Percentiles rank a stretch among this genome's conserved stretches.
Conservation (phyloP, 164 flowering plant species). For the Cinnamomum chago region DNA sequence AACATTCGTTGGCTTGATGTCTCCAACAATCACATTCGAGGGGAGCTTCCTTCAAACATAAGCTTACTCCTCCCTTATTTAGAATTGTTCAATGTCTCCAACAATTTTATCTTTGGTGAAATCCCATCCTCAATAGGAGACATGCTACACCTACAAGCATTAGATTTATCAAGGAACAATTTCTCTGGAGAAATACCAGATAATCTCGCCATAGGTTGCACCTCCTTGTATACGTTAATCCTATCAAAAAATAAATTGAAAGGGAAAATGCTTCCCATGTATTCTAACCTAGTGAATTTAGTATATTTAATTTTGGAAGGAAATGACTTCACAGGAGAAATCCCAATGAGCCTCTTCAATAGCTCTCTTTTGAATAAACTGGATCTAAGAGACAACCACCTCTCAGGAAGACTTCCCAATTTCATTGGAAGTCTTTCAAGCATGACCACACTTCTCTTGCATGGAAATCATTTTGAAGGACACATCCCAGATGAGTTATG, state of each 20-base stretch:
- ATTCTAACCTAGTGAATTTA: not conserved
- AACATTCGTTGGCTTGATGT: not conserved
- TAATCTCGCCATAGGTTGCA: not conserved
- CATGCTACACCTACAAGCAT: not conserved
- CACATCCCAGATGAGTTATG: not conserved
- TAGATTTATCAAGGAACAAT: conserved; percentile 5
- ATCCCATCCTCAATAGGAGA: conserved; percentile 4
- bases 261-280: conserved; percentile 4
- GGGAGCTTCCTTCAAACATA: not conserved
- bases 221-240: not conserved
- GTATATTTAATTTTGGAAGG: not conserved
- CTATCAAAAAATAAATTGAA: conserved; percentile 8
- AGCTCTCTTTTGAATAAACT: not conserved
- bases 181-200: conserved; percentile 2
- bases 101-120: not conserved
- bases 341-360: not conserved
- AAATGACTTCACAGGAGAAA: conserved; percentile 6
- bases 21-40: conserved; percentile 1
- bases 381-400: conserved; percentile 1
- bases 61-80: not conserved
- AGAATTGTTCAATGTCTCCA: not conserved
- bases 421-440: not conserved
- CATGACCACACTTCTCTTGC: conserved; percentile 3
- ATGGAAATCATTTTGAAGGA: conserved; percentile 5
- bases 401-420: conserved; percentile 2